A percentile compares a stretch with the other conserved stretches of the same genome.
phyloP scores from a whole-genome alignment of 1,139 yeast genomes.

The Yamadazyma songkhlaensis region DNA sequence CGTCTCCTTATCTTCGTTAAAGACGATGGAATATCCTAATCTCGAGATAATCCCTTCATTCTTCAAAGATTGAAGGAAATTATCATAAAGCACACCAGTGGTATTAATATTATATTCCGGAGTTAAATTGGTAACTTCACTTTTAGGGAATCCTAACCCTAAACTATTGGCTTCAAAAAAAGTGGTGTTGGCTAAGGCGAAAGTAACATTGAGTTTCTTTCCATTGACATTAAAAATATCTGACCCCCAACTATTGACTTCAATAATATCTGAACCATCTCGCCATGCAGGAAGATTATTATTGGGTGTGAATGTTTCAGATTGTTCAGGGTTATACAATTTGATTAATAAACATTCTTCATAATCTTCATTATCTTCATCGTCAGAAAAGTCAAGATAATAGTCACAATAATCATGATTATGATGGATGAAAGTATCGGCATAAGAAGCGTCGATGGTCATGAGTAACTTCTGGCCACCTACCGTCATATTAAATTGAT shows the following conservation, averaged over 20 bases:
- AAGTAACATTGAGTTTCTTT: neutral
- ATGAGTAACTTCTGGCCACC: conserved; percentile 1
- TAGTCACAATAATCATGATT: conserved; percentile 1
- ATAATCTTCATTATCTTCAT: neutral
- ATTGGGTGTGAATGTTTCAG: neutral
- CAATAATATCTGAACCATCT: neutral
- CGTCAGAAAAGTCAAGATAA: too few relatives aligned
- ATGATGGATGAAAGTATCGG: conserved; percentile 3
- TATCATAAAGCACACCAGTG: conserved; percentile 1
- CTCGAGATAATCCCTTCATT: neutral
- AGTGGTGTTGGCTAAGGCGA: neutral
- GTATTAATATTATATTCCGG: neutral
- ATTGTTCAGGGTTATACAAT: neutral
- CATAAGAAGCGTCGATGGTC: conserved; percentile 1
- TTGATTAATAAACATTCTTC: neutral
- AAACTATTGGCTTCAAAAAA: neutral
- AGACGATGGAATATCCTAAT: conserved; percentile 1
- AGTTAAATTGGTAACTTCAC: conserved; percentile 3
- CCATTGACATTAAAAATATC: conserved; percentile 2
- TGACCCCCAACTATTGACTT: conserved; percentile 1
- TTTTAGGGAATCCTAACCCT: conserved; percentile 2
- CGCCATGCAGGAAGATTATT: neutral
- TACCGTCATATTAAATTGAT: conserved; percentile 1
- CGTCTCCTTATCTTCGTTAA: neutral
- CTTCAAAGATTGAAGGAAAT: conserved; percentile 1